Evolutionary conservation across 179 eudicot species (phyloP), one percentile per base, ranked within the genome.

Genomic region (Dionaea muscipula): DNA sequence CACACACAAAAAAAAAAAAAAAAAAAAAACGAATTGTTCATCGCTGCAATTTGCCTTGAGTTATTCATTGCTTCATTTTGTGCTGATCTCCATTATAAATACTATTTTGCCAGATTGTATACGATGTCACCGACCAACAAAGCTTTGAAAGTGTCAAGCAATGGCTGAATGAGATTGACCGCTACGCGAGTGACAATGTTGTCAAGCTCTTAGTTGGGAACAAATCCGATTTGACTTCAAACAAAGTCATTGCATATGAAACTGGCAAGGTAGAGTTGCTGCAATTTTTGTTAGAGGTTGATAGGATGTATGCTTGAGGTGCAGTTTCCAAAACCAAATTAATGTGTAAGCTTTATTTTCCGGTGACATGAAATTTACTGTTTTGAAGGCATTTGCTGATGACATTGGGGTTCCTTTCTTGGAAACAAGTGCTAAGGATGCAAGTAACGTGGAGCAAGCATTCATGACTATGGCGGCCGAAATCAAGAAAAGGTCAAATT

Each of bases 391-490:
- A 26, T 69, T 73, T 46, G 74, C 78, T 19, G 78, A 73, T 73
- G 78, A 73, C 68, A 65, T 73, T 55, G 78, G 78, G 38, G 63
- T 73, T 57, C 78, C 78, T 27, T 73, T 73, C 58, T 73, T 73
- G 70, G 78, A 73, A 62, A 73, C 78, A 40, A 73, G 78, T 69
- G 78, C 78, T 44, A 73, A 73, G 61, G 58, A 69, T 58, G 39
- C 78, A 54, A 61, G 74, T 47, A 73, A 73, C 61, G 78, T 73
- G 37, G 74, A 73, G 61, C 62, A 73, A 66, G 78, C 78, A 48
- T 73, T 73, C 56, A 69, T 73, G 78, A 73, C 78, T 14, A 73
- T 73, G 78, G 64, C 78, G 18, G 74, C 71, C 37, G 78, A 73
- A 64, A 73, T 73, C 66, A 73, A 73, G 63, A 73, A 73, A 69